Base-by-base conservation (phyloP, 495 filamentous ascomycete species). In the Physcia stellaris region DNA sequence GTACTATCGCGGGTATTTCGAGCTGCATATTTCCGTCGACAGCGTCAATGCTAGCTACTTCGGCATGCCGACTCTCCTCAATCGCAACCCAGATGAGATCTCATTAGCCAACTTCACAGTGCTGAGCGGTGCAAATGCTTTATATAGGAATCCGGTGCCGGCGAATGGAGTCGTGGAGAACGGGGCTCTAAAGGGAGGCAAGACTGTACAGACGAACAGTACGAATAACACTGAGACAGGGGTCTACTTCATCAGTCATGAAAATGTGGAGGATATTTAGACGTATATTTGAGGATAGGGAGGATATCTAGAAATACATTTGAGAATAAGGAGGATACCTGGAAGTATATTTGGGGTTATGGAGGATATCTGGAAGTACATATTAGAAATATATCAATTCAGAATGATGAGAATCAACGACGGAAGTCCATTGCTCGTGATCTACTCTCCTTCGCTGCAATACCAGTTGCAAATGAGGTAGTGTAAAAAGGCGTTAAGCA, bases 1-100 rank as follows among this genome's bases (percentile, higher is more conserved):
- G 33, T 81, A 74, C 49, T 83, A 83, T 49, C 61, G 77, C 19
- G 78, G 73, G 2, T 77, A 76, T 39, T 80, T 71, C 45, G 66
- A 75, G 31, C 52, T 79, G 1, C 55, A 62, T 34, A 51, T 77
- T 10, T 55, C 50, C 15, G 61, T 70, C 40, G 56, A 64, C n/a
- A 52, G 58, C 22, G 63, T 75, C 23, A 57, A 62, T 24, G 72
- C 74, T 3, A 57, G 51, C 29, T 79, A 59, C 55, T 79, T 73
- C 48, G 74, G 74, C 12, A 47, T 66, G 21, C 66, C 66, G 15
- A 62, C 59, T 2, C 55, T 70, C 21, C 48, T 53, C 28, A 53
- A 52, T 10, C 55, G 61, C 13, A 70, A 62, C 27, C 46, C 48
- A 4, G 54, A 66, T 41, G 75, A 78, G 54, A 72, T 77, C 15